phyloP scores from a whole-genome alignment of 352 stramenopile genomes.

The Globisporangium rhizosaccharum region DNA sequence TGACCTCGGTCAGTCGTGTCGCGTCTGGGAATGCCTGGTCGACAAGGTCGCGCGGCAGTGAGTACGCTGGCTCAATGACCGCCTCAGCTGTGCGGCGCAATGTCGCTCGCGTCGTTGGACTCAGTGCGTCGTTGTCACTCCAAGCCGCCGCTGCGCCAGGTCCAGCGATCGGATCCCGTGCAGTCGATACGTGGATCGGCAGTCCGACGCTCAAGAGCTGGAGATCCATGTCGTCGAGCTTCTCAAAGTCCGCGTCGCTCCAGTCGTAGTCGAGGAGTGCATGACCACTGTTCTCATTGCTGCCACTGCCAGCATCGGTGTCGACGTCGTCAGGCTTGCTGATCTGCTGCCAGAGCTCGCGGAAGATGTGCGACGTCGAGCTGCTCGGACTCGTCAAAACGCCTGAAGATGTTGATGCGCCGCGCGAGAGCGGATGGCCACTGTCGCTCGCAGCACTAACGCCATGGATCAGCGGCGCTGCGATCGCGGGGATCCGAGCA shows the following conservation, averaged over 20 bases:
- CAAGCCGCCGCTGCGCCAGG: no score
- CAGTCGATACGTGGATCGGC: constrained; percentile 31
- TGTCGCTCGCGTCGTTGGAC: constrained; percentile 6
- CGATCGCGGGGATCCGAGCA: constrained; percentile 3
- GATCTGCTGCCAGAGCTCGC: constrained; percentile 74
- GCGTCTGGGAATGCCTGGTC: constrained; percentile 16
- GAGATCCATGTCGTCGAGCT: constrained; percentile 56
- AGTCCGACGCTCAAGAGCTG: constrained; percentile 49
- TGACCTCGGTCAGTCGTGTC: constrained; percentile 20
- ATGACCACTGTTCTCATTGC: constrained; percentile 20
- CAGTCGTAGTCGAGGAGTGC: constrained; percentile 23
- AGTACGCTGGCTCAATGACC: constrained; percentile 39
- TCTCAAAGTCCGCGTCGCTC: constrained; percentile 25
- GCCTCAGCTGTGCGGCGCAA: constrained; percentile 26
- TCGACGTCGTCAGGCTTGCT: constrained; percentile 60
- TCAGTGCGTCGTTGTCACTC: not conserved
- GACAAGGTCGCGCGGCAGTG: constrained; percentile 13
- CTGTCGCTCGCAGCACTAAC: constrained; percentile 16
- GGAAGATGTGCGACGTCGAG: constrained; percentile 52
- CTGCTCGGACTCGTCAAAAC: constrained; percentile 22
- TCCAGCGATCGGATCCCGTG: not conserved
- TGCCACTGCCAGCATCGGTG: constrained; percentile 13
- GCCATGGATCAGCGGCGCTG: constrained; percentile 11
- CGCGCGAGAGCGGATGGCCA: constrained; percentile 17
- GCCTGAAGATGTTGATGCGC: constrained; percentile 15